Base-by-base conservation (phyloP, 768 basidiomycete species). In the Boletus insuetus region DNA sequence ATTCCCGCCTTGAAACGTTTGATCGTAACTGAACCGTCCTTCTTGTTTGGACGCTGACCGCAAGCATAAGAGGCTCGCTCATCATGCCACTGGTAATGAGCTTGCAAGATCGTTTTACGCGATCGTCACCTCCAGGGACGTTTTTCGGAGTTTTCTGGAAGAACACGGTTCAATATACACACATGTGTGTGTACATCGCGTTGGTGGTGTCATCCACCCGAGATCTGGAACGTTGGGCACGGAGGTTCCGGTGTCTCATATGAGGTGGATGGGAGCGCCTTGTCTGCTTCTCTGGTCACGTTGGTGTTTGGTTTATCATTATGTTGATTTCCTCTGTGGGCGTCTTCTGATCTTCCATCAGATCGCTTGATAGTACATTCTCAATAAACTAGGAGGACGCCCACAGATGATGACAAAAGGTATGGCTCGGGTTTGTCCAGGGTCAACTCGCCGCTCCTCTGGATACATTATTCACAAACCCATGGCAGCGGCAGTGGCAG, bases 341-440 rank as follows among this genome's bases (percentile, higher is more conserved):
- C 49, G 43, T 46, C 29, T 54, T 56, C 53, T 53, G 37, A 51
- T 45, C 58, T 56, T 43, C 46, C 29, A 37, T 51, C 35, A 47
- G 37, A 31, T 49, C 14, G 10, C 40, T 13, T 41, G 49, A 48
- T 38, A 14, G 22, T 47, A 49, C 51, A 29, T 45, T 53, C 37
- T 7, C 10, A 38, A 20, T 26, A 31, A 46, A 55, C 22, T 44
- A 8, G 37, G 11, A 26, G 32, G 53, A 48, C 49, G 37, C 59
- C 62, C 49, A 62, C 66, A 56, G 39, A 40, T 44, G 22, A n/a
- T n/a, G 35, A 35, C 17, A 38, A 24, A 37, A 35, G 44, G 17
- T 39, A 22, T 41, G 42, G 43, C 51, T 37, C 38, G 48, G 38
- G 14, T 46, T 38, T 49, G 22, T 57, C n/a, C n/a, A 37, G 8